These are phyloP conservation scores for Trifolium repens DNA, from an alignment of 306 rosid genomes.

Conservation along the genomic window DNA sequence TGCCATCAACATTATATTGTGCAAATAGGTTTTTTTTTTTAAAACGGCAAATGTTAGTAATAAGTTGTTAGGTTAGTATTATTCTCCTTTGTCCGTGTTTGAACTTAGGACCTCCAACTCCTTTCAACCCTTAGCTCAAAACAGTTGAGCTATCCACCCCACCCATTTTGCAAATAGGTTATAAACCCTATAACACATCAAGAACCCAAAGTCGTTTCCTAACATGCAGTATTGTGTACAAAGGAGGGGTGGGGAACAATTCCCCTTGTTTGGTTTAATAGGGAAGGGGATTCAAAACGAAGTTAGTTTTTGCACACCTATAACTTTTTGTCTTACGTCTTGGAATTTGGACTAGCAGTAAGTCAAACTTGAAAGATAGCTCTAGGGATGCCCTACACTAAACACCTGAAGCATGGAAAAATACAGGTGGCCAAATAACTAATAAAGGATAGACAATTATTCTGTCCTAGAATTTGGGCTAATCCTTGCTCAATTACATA, in stretches of 20 bases:
- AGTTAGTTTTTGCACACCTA: background rate
- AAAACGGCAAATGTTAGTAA: too few species aligned
- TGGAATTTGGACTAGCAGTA: background rate
- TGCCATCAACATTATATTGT: too few species aligned
- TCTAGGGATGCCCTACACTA: background rate
- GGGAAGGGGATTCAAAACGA: background rate
- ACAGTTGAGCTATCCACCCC: too few species aligned
- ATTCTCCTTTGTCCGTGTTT: too few species aligned
- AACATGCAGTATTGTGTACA: background rate
- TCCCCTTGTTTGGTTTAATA: background rate
- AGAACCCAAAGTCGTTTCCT: slow-evolving; percentile 7
- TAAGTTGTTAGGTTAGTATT: too few species aligned
- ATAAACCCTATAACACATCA: background rate
- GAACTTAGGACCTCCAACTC: too few species aligned
- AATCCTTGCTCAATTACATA: background rate
- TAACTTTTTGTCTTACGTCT: background rate
- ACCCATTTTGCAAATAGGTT: slow-evolving; percentile 5
- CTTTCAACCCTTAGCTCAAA: too few species aligned
- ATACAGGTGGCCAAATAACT: background rate
- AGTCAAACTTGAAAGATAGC: background rate
- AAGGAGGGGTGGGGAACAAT: background rate
- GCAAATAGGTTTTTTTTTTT: background rate
- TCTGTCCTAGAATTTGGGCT: background rate
- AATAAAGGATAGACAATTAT: background rate
- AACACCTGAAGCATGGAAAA: background rate